These are phyloP conservation scores for Parietaria judaica DNA, from an alignment of 306 rosid genomes.

Conservation along the genomic window DNA sequence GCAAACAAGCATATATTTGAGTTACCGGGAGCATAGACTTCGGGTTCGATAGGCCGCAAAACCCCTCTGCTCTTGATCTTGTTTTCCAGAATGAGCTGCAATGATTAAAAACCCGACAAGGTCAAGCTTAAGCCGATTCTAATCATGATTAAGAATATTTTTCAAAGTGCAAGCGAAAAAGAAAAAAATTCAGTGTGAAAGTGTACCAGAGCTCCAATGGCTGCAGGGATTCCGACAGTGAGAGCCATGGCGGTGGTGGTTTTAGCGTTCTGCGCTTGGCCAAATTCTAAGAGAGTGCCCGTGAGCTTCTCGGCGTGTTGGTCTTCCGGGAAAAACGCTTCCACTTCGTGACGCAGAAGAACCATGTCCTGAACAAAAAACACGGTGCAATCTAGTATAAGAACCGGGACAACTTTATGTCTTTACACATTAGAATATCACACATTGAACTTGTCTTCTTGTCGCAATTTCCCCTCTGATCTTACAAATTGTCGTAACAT, in stretches of 20 bases:
- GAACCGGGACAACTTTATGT: too few relatives aligned
- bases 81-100: constrained; percentile 77
- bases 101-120: neutral
- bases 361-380: constrained; percentile 79
- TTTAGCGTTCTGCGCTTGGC: constrained; percentile 49
- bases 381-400: too few relatives aligned
- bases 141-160: neutral
- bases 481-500: too few relatives aligned
- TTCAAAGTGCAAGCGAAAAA: too few relatives aligned
- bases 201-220: constrained; percentile 86
- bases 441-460: too few relatives aligned
- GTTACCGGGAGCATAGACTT: constrained; percentile 79
- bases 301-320: constrained; percentile 50
- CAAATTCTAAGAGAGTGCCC: constrained; percentile 85
- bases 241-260: constrained; percentile 81
- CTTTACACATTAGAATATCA: too few relatives aligned
- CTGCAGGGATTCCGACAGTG: constrained; percentile 85
- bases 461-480: too few relatives aligned
- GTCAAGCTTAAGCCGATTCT: neutral
- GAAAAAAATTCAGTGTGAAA: neutral
- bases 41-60: constrained; percentile 66
- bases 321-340: constrained; percentile 55
- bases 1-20: constrained; percentile 11
- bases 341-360: constrained; percentile 87
- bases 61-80: constrained; percentile 90